Evolutionary conservation across 1,284 basidiomycete genomes (phyloP).

Genomic region (Schizophyllum amplum): DNA sequence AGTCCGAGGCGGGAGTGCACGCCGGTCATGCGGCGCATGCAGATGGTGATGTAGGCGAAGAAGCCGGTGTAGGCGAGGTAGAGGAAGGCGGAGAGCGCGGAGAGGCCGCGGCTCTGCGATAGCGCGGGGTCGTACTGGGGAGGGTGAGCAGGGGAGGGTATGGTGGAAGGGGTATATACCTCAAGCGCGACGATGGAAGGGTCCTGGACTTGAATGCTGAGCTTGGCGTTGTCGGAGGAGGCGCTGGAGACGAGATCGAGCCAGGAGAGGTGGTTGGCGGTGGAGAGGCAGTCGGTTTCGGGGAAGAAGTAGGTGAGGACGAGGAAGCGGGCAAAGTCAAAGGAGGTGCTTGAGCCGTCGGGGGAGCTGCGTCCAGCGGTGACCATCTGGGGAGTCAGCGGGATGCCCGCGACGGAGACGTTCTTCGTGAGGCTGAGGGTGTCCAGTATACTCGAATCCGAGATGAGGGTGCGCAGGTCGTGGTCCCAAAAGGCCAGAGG

Average conservation of each 20-base stretch:
- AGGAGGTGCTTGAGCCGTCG: slow-evolving; percentile 30
- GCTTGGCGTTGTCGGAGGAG: slow-evolving; percentile 33
- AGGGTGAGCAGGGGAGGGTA: slow-evolving; percentile 1
- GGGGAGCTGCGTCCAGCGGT: slow-evolving; percentile 57
- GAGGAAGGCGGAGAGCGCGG: slow-evolving; percentile 64
- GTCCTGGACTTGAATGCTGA: slow-evolving; percentile 42
- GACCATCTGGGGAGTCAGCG: slow-evolving; percentile 65
- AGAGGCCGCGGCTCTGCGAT: slow-evolving; percentile 35
- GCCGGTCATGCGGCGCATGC: slow-evolving; percentile 71
- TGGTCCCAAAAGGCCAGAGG: slow-evolving; percentile 70
- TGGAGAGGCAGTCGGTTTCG: slow-evolving; percentile 59
- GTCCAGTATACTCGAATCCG: slow-evolving; percentile 49
- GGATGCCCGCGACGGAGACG: slow-evolving; percentile 48
- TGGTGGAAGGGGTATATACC: slow-evolving; percentile 39
- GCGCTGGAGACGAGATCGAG: slow-evolving; percentile 34
- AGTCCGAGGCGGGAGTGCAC: slow-evolving; percentile 91
- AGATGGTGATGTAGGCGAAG: slow-evolving; percentile 70
- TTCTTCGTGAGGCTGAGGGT: slow-evolving; percentile 43
- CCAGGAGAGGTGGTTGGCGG: slow-evolving; percentile 57
- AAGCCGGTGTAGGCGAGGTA: slow-evolving; percentile 78
- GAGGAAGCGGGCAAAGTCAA: slow-evolving; percentile 62
- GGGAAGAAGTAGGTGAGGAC: slow-evolving; percentile 75
- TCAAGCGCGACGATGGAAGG: slow-evolving; percentile 64
- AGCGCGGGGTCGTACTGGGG: slow-evolving; percentile 44
- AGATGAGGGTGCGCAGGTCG: slow-evolving; percentile 25